phyloP scores from a whole-genome alignment of 331 rosid species.

The Phaseolus coccineus region DNA sequence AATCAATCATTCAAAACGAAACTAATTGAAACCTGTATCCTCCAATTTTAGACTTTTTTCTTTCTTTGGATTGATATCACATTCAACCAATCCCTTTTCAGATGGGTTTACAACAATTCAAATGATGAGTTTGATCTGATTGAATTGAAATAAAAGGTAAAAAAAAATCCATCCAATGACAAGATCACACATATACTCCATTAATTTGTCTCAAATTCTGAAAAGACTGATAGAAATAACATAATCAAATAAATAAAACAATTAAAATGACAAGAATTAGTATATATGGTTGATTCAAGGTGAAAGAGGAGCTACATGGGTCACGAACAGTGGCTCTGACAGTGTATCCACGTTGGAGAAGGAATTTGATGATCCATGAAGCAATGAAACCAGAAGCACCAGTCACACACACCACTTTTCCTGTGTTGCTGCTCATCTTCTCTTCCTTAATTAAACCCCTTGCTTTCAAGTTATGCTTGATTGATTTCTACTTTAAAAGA shows the following conservation, averaged over 20 bases:
- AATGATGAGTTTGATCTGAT: no score
- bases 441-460: neutral
- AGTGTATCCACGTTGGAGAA: constrained; percentile 78
- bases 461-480: neutral
- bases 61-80: no score
- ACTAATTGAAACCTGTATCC: no score
- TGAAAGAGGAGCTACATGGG: constrained; percentile 50
- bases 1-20: neutral
- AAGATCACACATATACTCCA: no score
- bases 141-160: no score
- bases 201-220: no score
- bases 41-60: no score
- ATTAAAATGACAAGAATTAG: neutral
- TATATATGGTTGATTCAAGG: neutral
- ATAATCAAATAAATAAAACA: no score
- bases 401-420: constrained; percentile 73
- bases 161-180: no score
- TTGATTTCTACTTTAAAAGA: neutral
- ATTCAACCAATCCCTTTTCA: no score
- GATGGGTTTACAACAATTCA: no score
- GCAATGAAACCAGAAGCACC: constrained; percentile 93
- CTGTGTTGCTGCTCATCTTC: constrained; percentile 60
- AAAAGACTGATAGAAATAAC: no score
- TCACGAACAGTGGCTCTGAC: constrained; percentile 86
- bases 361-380: constrained; percentile 82